phyloP scores from a whole-genome alignment of 805 yeast genomes.

The Lipomyces oligophaga region DNA sequence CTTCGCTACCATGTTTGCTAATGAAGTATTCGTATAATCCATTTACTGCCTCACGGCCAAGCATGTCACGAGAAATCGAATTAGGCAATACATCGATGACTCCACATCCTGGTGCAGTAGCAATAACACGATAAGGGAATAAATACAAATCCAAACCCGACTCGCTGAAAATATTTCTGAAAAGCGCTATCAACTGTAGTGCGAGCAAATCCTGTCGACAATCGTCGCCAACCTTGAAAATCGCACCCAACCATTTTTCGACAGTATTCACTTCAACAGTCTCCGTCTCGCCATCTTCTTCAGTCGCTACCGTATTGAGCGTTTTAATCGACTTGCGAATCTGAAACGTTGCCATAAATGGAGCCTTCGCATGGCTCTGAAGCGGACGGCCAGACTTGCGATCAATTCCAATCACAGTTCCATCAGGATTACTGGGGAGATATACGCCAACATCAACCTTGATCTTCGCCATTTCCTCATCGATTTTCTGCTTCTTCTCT shows the following conservation, averaged over 20 bases:
- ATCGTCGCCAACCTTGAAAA: conserved; percentile 98
- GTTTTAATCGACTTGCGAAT: conserved; percentile 46
- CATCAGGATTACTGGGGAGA: conserved; percentile 95
- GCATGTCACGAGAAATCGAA: conserved; percentile 93
- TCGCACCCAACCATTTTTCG: conserved; percentile 88
- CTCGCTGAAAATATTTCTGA: conserved; percentile 83
- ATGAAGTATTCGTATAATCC: conserved; percentile 90
- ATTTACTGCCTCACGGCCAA: conserved; percentile 97
- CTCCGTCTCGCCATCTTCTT: conserved; percentile 30
- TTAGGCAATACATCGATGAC: conserved; percentile 96
- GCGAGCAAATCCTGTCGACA: conserved; percentile 97
- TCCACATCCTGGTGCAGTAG: conserved; percentile 99
- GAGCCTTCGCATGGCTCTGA: conserved; percentile 98
- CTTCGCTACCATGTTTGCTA: conserved; percentile 92
- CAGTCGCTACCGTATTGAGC: conserved; percentile 33
- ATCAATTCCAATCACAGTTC: conserved; percentile 85
- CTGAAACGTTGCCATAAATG: conserved; percentile 93
- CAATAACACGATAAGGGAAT: conserved; percentile 92
- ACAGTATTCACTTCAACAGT: conserved; percentile 37
- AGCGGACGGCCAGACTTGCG: conserved; percentile 89
- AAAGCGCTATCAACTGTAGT: conserved; percentile 82
- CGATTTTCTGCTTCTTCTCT: conserved; percentile 91
- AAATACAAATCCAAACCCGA: conserved; percentile 88
- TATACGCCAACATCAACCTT: conserved; percentile 77
- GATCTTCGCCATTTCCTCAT: conserved; percentile 86